These are phyloP conservation scores for Fusarium chuoi DNA, from an alignment of 2,329 filamentous ascomycete species.

Conservation along the genomic window DNA sequence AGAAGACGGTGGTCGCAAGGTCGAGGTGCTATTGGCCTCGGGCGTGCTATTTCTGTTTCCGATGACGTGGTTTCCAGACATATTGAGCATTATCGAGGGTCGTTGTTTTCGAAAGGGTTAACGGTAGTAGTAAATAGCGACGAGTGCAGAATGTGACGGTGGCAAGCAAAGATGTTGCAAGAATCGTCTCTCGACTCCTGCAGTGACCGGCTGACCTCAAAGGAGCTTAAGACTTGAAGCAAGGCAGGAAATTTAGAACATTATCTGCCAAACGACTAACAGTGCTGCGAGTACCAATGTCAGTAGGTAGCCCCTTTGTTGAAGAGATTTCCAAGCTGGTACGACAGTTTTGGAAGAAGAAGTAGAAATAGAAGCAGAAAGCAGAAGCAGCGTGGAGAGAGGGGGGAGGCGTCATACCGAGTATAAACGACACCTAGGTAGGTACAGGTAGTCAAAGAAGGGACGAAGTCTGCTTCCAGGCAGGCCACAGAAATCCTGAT, in stretches of 20 bases:
- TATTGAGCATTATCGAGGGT: conserved; percentile 61
- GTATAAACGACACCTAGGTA: conserved; percentile 38
- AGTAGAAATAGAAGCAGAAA: background rate
- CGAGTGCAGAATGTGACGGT: conserved; percentile 33
- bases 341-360: conserved; percentile 28
- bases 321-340: conserved; percentile 16
- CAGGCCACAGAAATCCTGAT: conserved; percentile 47
- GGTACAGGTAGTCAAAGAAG: conserved; percentile 44
- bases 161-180: conserved; percentile 39
- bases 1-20: conserved; percentile 84
- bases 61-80: conserved; percentile 75
- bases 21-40: conserved; percentile 83
- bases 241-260: conserved; percentile 47
- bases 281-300: conserved; percentile 31
- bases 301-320: conserved; percentile 27
- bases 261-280: conserved; percentile 46
- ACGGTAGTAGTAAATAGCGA: conserved; percentile 8
- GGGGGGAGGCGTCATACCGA: conserved; percentile 38
- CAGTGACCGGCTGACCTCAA: conserved; percentile 87
- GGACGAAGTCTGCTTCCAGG: conserved; percentile 53
- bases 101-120: conserved; percentile 14
- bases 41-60: conserved; percentile 97
- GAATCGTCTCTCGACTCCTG: conserved; percentile 67
- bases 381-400: conserved; percentile 1
- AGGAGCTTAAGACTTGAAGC: conserved; percentile 63